These are phyloP conservation scores for Dipodascopsis uninucleata DNA, from an alignment of 805 yeast species.

Conservation along the genomic window DNA sequence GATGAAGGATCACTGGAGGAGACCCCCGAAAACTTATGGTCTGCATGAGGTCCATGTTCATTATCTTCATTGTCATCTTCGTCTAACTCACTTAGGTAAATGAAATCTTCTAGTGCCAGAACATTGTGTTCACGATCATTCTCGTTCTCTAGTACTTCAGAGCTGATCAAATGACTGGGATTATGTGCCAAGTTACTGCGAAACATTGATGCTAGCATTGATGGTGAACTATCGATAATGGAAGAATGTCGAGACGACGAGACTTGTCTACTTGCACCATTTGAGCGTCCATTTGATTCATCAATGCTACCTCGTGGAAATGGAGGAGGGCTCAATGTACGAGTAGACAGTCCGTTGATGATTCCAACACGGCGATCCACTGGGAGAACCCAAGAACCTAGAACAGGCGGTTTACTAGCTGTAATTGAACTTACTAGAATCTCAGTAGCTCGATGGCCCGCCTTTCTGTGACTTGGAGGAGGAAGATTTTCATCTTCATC, in stretches of 20 bases:
- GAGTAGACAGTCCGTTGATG: constrained; percentile 88
- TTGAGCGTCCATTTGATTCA: constrained; percentile 5
- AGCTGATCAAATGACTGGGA: too few species aligned
- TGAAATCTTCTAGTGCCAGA: constrained; percentile 68
- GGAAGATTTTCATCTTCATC: constrained; percentile 90
- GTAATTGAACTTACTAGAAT: constrained; percentile 75
- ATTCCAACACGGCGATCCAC: constrained; percentile 84
- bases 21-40: too few species aligned
- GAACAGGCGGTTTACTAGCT: constrained; percentile 84
- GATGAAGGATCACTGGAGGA: constrained; percentile 34
- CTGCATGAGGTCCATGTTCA: too few species aligned
- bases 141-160: too few species aligned
- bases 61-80: constrained; percentile 59
- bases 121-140: constrained; percentile 42
- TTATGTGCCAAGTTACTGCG: too few species aligned
- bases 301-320: constrained; percentile 14
- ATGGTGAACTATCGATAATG: too few species aligned
- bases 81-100: constrained; percentile 84
- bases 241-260: too few species aligned
- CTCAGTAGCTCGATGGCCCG: constrained; percentile 83
- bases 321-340: constrained; percentile 61
- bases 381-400: constrained; percentile 84
- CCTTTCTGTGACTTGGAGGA: constrained; percentile 55
- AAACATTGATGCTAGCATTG: too few species aligned
- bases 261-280: neutral